Evolutionary conservation across 495 filamentous ascomycete genomes (phyloP), one percentile per base, ranked within the genome.

Genomic region (Aspergillus saccharolyticus): DNA sequence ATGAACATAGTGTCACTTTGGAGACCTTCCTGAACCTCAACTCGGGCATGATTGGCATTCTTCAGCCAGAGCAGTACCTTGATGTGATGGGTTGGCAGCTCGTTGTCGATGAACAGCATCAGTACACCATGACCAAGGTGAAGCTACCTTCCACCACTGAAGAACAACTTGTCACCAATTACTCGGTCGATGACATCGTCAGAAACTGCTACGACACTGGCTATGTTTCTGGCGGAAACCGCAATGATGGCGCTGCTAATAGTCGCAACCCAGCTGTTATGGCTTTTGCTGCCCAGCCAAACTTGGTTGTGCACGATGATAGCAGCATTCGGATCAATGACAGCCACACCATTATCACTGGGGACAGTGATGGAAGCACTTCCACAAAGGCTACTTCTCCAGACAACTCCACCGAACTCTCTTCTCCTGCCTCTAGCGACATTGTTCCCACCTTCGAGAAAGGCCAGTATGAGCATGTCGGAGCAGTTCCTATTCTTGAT

Each of bases 51-150:
- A 64, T 80, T 24, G 74, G 72, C 10, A 65, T 83, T 42, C 66
- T 72, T 42, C 25, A 54, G 24, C 64, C 74, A 8, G 54, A 65
- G 6, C 33, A 58, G 3, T 83, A 81, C 56, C 63, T 82, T 51
- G 53, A 53, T 30, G 57, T 57, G n/a, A 62, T 76, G 52, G 72
- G 75, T 19, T 82, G 74, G 72, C 22, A 66, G 47, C 17, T 76
- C 30, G 42, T 19, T 50, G 53, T 59, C 24, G 49, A 65, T 53
- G 60, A 57, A 14, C 44, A 69, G 6, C 60, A 57, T 22, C 57
- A 60, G 49, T 60, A 58, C 33, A 61, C 59, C 50, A 54, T 58
- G 52, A 49, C 52, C 39, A 55, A 44, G 39, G 44, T 54, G 16
- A 55, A 57, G 16, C 54, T 52, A 17, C 53, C 56, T 7, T 50